A percentile compares a stretch with the other conserved stretches of the same genome.
These are phyloP conservation scores for Saururus chinensis DNA, from an alignment of 164 flowering plant species.

Conservation along the genomic window DNA sequence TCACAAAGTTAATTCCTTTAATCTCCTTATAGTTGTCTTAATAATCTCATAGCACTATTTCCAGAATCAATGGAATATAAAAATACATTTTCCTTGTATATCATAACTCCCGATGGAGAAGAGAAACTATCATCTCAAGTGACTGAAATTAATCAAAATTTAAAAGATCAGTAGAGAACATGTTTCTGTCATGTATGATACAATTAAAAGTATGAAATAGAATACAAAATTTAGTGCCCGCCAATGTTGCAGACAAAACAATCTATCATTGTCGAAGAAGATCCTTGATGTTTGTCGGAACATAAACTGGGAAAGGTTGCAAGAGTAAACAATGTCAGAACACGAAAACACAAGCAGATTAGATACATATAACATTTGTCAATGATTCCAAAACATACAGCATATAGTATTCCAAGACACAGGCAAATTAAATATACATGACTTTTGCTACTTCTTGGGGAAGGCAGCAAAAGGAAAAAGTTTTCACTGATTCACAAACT, in stretches of 20 bases:
- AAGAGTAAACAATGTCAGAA: constrained; percentile 1
- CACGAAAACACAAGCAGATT: too few species aligned
- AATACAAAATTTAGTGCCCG: constrained; percentile 2
- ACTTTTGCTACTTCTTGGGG: too few species aligned
- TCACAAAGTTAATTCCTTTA: too few species aligned
- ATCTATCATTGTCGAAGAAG: constrained; percentile 5
- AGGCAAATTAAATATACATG: too few species aligned
- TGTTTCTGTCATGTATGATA: constrained; percentile 5
- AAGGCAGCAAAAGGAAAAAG: too few species aligned
- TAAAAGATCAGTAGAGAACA: not conserved
- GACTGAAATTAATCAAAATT: not conserved
- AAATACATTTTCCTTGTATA: not conserved
- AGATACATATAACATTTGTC: too few species aligned
- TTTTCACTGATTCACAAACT: too few species aligned
- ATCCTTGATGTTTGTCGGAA: not conserved
- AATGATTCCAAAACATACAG: too few species aligned
- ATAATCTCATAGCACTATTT: too few species aligned
- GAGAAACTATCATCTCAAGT: not conserved
- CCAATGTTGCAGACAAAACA: constrained; percentile 4
- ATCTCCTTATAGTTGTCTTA: too few species aligned
- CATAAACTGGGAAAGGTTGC: not conserved
- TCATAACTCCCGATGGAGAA: not conserved
- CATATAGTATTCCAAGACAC: too few species aligned
- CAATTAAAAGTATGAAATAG: not conserved
- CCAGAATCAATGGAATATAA: too few species aligned